These are phyloP conservation scores for Magnolia officinalis DNA, from an alignment of 164 flowering plant genomes.

Conservation along the genomic window DNA sequence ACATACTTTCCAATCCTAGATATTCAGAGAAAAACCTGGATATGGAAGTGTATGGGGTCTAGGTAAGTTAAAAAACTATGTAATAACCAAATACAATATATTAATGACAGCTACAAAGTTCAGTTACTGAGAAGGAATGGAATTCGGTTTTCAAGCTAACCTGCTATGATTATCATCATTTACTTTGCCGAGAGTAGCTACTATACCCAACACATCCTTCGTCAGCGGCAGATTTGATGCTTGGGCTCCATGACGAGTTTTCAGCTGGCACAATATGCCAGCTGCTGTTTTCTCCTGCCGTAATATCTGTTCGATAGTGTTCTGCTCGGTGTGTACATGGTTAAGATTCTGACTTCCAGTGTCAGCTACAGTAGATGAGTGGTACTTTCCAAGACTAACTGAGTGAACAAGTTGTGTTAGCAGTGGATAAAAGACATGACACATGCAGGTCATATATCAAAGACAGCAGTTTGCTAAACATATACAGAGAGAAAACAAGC, in stretches of 20 bases:
- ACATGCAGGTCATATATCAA: background rate
- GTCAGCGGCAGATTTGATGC: slow-evolving; percentile 35
- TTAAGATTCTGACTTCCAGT: slow-evolving; percentile 26
- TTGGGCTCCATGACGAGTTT: slow-evolving; percentile 38
- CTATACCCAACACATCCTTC: slow-evolving; percentile 73
- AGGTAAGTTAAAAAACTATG: background rate
- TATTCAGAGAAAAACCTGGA: slow-evolving; percentile 76
- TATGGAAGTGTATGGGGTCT: background rate
- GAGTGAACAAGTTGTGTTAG: slow-evolving; percentile 19
- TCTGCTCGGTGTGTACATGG: slow-evolving; percentile 38
- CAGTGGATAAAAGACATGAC: background rate
- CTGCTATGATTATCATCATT: slow-evolving; percentile 80
- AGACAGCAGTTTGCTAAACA: background rate
- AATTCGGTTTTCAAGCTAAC: slow-evolving; percentile 24
- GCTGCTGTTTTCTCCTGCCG: slow-evolving; percentile 74
- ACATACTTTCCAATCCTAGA: slow-evolving; percentile 67
- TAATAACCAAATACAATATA: background rate
- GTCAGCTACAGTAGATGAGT: slow-evolving; percentile 29
- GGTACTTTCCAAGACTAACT: slow-evolving; percentile 56
- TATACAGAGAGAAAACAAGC: background rate
- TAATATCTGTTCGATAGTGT: slow-evolving; percentile 44
- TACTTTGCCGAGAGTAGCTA: slow-evolving; percentile 73
- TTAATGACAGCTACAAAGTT: too few relatives aligned
- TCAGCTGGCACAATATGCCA: slow-evolving; percentile 51
- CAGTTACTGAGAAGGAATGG: too few relatives aligned